phyloP scores from a whole-genome alignment of 2,329 filamentous ascomycete species.

The Fusarium austroafricanum region DNA sequence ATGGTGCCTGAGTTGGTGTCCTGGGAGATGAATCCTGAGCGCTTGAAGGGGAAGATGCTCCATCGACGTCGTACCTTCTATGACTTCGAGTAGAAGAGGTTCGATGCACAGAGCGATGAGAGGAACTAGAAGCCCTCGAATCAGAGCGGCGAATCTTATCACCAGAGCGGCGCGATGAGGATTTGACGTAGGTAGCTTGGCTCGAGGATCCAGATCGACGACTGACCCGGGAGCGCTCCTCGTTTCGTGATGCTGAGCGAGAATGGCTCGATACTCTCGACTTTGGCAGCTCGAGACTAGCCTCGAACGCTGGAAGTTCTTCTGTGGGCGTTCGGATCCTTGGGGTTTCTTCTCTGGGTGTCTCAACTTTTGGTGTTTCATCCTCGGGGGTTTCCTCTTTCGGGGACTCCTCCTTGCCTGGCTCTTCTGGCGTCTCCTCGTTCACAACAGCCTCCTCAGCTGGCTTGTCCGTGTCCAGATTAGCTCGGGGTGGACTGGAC shows the following conservation, averaged over 20 bases:
- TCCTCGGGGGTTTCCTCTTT: conserved; percentile 35
- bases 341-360: conserved; percentile 15
- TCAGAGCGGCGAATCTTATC: conserved; percentile 52
- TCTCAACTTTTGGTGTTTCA: conserved; percentile 43
- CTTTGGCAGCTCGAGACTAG: conserved; percentile 52
- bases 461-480: conserved; percentile 61
- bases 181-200: conserved; percentile 65
- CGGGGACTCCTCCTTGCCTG: conserved; percentile 45
- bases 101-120: conserved; percentile 51
- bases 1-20: conserved; percentile 68
- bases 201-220: conserved; percentile 68
- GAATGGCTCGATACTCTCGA: conserved; percentile 59
- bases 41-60: conserved; percentile 61
- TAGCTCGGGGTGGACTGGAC: conserved; percentile 74
- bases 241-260: conserved; percentile 58
- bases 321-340: conserved; percentile 34
- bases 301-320: conserved; percentile 40
- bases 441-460: conserved; percentile 41
- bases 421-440: conserved; percentile 49
- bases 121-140: conserved; percentile 51
- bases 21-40: conserved; percentile 68
- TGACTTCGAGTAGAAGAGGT: conserved; percentile 53
- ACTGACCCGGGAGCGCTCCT: conserved; percentile 65
- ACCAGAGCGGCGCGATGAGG: conserved; percentile 49
- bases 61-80: conserved; percentile 53